These are phyloP conservation scores for Aureobasidium sp. DNA, from an alignment of 2,329 filamentous ascomycete species.

Conservation along the genomic window DNA sequence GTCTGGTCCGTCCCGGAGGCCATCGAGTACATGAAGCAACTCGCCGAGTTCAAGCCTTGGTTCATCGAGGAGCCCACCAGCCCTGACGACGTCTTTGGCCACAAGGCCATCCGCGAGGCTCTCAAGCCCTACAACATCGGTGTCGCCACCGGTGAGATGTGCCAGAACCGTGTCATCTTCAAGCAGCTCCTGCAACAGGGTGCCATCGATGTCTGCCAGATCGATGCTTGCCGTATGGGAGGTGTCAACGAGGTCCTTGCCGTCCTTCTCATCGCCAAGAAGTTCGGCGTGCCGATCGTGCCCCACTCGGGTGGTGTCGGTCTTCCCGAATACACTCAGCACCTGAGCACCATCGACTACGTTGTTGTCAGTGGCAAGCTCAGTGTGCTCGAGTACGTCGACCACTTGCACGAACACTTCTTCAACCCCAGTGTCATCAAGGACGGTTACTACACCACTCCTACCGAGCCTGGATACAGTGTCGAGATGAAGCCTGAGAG, in stretches of 20 bases:
- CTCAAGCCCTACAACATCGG: conserved; percentile 66
- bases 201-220: conserved; percentile 80
- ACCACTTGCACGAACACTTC: conserved; percentile 91
- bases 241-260: conserved; percentile 88
- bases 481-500: conserved; percentile 89
- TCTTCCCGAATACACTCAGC: conserved; percentile 87
- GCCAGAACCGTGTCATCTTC: conserved; percentile 88
- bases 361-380: conserved; percentile 74
- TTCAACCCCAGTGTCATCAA: conserved; percentile 69
- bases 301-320: conserved; percentile 86
- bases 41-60: conserved; percentile 78
- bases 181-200: conserved; percentile 77
- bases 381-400: conserved; percentile 81
- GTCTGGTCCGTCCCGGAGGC: conserved; percentile 86
- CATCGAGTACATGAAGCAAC: conserved; percentile 74
- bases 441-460: conserved; percentile 82
- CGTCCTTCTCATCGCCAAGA: conserved; percentile 77
- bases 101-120: conserved; percentile 75
- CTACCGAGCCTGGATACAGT: conserved; percentile 73
- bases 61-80: conserved; percentile 93
- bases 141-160: conserved; percentile 90
- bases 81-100: conserved; percentile 81
- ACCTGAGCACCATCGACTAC: conserved; percentile 87
- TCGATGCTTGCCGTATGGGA: conserved; percentile 81
- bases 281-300: conserved; percentile 71